Evolutionary conservation across 2,329 filamentous ascomycete species (phyloP), one percentile per base, ranked within the genome.

Genomic region (Colletotrichum karsti): DNA sequence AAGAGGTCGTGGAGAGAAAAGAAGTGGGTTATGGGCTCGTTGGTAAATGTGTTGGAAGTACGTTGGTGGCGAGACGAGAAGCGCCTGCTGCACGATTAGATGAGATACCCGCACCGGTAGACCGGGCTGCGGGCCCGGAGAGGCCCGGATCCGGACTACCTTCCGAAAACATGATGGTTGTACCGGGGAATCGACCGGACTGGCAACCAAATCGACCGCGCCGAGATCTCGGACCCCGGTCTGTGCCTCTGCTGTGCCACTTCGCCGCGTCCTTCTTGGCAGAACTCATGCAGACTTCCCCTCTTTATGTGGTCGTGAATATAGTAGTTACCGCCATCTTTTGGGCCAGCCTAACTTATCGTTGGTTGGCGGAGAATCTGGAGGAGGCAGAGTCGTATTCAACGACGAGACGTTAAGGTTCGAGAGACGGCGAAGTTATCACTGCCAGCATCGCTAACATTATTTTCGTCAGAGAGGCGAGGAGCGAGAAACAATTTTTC

Each of bases 251-350:
- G 60, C 60, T 57, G 53, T 57, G 60, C 53, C 60, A 30, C 60
- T 50, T 41, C 53, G 22, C n/a, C 20, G 60, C 60, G 53, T 63
- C 42, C 44, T n/a, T 18, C 41, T 58, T 58, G 41, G 55, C 55
- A 42, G 28, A 24, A 20, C n/a, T 33, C 24, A 9, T 15, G 41
- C 12, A 46, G 26, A 26, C 26, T 18, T 22, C 18, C 22, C 4
- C 9, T 55, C 20, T 33, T 33, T 30, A 30, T 9, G 28, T 9
- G 5, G 28, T 30, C 28, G 28, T 8, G 5, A 33, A 33, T 33
- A 8, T 33, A 10, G 12, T 33, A 33, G 30, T n/a, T n/a, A n/a
- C n/a, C n/a, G n/a, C n/a, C n/a, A n/a, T n/a, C n/a, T n/a, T n/a
- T n/a, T n/a, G n/a, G n/a, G n/a, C n/a, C n/a, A n/a, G n/a, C n/a